phyloP scores from a whole-genome alignment of 495 filamentous ascomycete species.

The Penicillium samsonianum region DNA sequence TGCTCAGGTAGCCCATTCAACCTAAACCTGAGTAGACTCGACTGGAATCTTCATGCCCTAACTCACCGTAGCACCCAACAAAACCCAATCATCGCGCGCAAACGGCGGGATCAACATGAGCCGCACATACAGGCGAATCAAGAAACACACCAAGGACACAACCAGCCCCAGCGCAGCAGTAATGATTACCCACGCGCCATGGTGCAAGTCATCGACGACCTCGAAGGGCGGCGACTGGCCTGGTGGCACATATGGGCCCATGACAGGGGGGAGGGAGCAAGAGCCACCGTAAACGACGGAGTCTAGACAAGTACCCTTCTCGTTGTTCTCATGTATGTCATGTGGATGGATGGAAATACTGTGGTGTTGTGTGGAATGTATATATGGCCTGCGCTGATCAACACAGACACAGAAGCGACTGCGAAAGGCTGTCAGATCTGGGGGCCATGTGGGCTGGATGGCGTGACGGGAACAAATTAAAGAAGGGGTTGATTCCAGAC shows the following conservation, averaged over 20 bases:
- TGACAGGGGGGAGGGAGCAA: conserved; percentile 13
- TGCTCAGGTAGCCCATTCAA: neutral
- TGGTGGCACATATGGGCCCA: conserved; percentile 37
- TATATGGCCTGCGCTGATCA: neutral
- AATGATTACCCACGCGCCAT: conserved; percentile 51
- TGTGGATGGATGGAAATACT: neutral
- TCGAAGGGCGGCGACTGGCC: conserved; percentile 45
- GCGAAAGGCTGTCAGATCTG: neutral
- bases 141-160: conserved; percentile 45
- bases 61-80: conserved; percentile 43
- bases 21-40: neutral
- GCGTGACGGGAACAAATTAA: neutral
- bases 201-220: conserved; percentile 43
- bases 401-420: neutral
- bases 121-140: conserved; percentile 50
- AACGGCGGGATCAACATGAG: conserved; percentile 41
- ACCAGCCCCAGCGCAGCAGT: conserved; percentile 49
- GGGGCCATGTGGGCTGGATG: conserved; percentile 2
- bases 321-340: neutral
- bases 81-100: conserved; percentile 41
- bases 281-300: neutral
- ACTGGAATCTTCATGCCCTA: neutral
- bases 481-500: conserved; percentile 4
- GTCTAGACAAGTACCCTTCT: neutral
- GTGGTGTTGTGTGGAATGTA: neutral